Conservation (phyloP, 148 eudicot genomes). For the Vaccinium myrtillus region DNA sequence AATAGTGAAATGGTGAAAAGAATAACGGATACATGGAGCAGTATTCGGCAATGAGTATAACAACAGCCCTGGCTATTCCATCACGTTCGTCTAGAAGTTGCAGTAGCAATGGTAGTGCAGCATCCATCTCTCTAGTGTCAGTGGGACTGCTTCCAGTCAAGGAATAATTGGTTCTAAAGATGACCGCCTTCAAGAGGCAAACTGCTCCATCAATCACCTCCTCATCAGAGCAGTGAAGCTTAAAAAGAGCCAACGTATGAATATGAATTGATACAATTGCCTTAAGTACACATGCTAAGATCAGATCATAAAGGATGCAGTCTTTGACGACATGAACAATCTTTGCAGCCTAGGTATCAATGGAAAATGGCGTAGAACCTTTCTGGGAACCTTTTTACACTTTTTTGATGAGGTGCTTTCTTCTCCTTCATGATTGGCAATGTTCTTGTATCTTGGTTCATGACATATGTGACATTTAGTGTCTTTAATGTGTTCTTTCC, state of each 20-base stretch:
- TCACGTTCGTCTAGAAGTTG: conserved; percentile 60
- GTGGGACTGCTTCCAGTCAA: conserved; percentile 27
- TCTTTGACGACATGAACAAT: no score
- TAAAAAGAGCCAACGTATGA: conserved; percentile 20
- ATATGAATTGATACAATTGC: background rate
- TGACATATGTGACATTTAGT: no score
- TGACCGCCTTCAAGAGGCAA: conserved; percentile 53
- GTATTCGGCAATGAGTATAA: conserved; percentile 60
- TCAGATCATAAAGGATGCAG: background rate
- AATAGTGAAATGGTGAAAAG: background rate
- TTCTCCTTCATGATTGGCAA: no score
- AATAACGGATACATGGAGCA: conserved; percentile 46
- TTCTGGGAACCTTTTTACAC: no score
- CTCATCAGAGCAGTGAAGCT: conserved; percentile 65
- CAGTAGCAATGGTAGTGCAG: conserved; percentile 43
- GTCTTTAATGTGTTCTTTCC: no score
- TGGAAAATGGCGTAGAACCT: no score
- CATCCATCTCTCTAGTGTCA: conserved; percentile 47
- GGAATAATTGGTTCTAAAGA: conserved; percentile 36
- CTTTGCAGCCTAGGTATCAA: no score
- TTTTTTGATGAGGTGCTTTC: no score
- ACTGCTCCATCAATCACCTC: conserved; percentile 51
- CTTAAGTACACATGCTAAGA: background rate
- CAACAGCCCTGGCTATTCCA: conserved; percentile 66
- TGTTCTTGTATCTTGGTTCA: no score